Base-by-base conservation (phyloP, 129 eudicot genomes). In the Flaveria brownii region DNA sequence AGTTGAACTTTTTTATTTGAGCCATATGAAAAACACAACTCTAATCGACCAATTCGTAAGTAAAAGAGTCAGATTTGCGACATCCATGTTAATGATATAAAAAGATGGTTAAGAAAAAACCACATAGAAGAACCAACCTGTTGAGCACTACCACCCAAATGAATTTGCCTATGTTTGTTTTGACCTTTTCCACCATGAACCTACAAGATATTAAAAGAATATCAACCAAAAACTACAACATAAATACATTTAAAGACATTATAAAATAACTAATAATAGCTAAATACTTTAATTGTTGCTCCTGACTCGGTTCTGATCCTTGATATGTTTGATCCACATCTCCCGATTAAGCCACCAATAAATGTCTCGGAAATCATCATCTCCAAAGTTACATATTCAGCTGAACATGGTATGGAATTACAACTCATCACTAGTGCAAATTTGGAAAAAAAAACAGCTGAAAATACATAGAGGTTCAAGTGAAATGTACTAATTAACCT, bases 301-400 rank as follows among this genome's bases (percentile, higher is more conserved):
- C 99, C 99, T 50, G 99, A 91, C 77, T 94, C 99, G 1, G 83
- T 91, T 85, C 99, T 83, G 81, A 94, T 94, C 81, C 96, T 81
- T 51, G 93, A 84, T 59, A 94, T 94, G 76, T 94, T 94, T 61
- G 97, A 92, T 42, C 99, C 99, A 74, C 87, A 79, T 75, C 97
- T 83, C 60, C 99, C 99, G 50, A 94, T 94, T 67, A 94, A 85
- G 30, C 99, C 99, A 80, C 99, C 99, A 59, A 87, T 85, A 81
- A 86, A 85, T 49, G 92, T 70, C 81, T 94, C 97, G 25, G 99
- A 86, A 78, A 94, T 82, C 93, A 89, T 80, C 85, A 94, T 88
- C 74, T 87, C 97, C 88, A 94, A 57, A 70, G 83, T 89, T 65
- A 87, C 90, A 87, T 88, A 86, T 33, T 91, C 97, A 87, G 88